These are phyloP conservation scores for Komagataella pastoris DNA, from an alignment of 805 yeast genomes.

Conservation along the genomic window DNA sequence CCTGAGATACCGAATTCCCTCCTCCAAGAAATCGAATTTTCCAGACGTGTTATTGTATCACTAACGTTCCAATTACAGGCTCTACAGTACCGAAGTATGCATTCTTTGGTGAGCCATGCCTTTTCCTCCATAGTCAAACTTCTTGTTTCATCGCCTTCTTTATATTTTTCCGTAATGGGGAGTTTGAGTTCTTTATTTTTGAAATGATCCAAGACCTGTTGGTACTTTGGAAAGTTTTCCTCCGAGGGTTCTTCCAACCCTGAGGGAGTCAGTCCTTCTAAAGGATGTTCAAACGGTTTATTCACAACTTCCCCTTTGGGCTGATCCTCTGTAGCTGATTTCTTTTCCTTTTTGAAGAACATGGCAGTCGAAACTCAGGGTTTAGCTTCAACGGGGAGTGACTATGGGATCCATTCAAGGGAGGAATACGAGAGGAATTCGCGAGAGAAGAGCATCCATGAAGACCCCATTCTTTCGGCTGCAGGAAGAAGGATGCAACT, in stretches of 20 bases:
- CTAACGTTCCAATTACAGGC: slow-evolving; percentile 72
- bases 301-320: not conserved
- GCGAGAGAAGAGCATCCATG: not conserved
- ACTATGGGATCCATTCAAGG: too few species aligned
- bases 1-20: slow-evolving; percentile 59
- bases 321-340: not conserved
- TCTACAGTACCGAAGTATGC: slow-evolving; percentile 65
- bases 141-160: slow-evolving; percentile 11
- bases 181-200: slow-evolving; percentile 27
- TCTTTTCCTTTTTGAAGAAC: not conserved
- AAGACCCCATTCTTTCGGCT: not conserved
- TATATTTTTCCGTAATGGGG: slow-evolving; percentile 30
- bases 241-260: slow-evolving; percentile 8
- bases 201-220: slow-evolving; percentile 41
- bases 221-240: slow-evolving; percentile 42
- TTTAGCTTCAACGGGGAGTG: not conserved
- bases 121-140: slow-evolving; percentile 34
- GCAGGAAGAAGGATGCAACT: too few species aligned
- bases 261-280: slow-evolving; percentile 37
- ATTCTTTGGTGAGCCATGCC: slow-evolving; percentile 78
- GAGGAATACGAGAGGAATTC: not conserved
- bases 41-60: slow-evolving; percentile 53
- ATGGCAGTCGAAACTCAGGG: not conserved
- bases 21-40: slow-evolving; percentile 67
- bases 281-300: slow-evolving; percentile 45